Percentiles rank a stretch among this genome's conserved stretches.
Conservation (phyloP, 495 filamentous ascomycete genomes). For the Schizothecium vesticola region DNA sequence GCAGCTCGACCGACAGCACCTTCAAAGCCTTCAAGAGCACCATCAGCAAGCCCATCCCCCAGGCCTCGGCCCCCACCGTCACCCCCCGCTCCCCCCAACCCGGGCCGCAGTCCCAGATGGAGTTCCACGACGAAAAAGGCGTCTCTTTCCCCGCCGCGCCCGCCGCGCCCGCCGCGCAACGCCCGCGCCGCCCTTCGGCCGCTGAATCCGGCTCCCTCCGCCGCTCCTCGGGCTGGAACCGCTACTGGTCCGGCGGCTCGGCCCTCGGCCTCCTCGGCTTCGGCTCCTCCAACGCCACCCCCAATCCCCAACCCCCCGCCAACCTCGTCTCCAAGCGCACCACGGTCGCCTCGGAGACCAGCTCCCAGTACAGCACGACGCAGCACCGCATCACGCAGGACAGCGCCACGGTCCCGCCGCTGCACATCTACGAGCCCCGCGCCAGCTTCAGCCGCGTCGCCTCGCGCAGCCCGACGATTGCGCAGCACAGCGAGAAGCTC, state of each 20-base stretch:
- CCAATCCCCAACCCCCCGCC: conserved; percentile 12
- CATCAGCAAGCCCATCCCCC: conserved; percentile 50
- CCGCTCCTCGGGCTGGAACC: conserved; percentile 56
- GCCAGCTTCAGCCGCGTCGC: conserved; percentile 53
- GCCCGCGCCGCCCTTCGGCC: conserved; percentile 14
- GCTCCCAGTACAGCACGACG: conserved; percentile 50
- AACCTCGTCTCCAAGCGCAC: conserved; percentile 34
- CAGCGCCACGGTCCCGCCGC: conserved; percentile 49
- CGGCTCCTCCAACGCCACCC: conserved; percentile 14
- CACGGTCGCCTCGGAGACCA: conserved; percentile 40
- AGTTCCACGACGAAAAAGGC: conserved; percentile 34
- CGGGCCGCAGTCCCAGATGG: conserved; percentile 19
- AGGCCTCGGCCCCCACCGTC: conserved; percentile 19
- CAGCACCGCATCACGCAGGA: conserved; percentile 47
- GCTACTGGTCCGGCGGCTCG: conserved; percentile 56
- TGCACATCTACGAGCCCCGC: conserved; percentile 44
- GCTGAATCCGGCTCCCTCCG: conserved; percentile 29
- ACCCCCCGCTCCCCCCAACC: background rate
- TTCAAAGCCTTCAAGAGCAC: conserved; percentile 51
- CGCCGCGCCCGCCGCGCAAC: conserved; percentile 29
- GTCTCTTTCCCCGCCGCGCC: conserved; percentile 37
- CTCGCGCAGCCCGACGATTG: conserved; percentile 64
- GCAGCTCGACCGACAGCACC: conserved; percentile 40
- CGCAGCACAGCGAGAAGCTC: conserved; percentile 44
- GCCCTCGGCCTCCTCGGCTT: conserved; percentile 49